Conservation (phyloP, 331 rosid species). For the Dryas integrifolia region DNA sequence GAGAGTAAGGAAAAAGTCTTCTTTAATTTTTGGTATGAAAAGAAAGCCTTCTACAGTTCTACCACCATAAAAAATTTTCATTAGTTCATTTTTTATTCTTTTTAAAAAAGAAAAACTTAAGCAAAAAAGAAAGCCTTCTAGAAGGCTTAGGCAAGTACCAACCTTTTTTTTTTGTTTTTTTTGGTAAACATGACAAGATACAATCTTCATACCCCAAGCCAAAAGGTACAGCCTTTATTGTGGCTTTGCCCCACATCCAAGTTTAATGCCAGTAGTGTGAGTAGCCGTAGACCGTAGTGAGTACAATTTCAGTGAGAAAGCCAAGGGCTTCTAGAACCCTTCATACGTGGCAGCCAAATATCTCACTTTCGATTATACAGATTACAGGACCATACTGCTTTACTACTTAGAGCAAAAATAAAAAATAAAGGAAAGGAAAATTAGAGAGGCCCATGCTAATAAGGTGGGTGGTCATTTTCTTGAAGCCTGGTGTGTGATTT, state of each 20-base stretch:
- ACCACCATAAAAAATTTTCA: too few relatives aligned
- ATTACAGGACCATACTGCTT: background rate
- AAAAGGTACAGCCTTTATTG: too few relatives aligned
- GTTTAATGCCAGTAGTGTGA: background rate
- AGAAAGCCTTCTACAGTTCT: too few relatives aligned
- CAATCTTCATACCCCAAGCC: background rate
- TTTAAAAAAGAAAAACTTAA: too few relatives aligned
- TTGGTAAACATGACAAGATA: background rate
- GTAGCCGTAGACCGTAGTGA: background rate
- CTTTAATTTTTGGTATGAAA: too few relatives aligned
- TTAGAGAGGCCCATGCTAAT: background rate
- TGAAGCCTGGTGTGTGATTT: background rate
- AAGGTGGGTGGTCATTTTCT: slow-evolving; percentile 22
- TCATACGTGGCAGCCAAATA: slow-evolving; percentile 9
- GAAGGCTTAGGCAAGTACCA: background rate
- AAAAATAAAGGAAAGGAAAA: background rate
- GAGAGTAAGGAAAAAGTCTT: too few relatives aligned
- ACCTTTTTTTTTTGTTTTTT: background rate
- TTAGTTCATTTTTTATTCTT: too few relatives aligned
- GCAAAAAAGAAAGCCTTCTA: slow-evolving; percentile 16
- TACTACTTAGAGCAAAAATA: background rate
- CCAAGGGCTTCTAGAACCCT: slow-evolving; percentile 13
- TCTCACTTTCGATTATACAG: background rate
- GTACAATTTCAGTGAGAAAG: background rate
- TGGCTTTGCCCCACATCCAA: background rate